Base-by-base conservation (phyloP, 257 asterid species). In the Solanum raphanifolium region DNA sequence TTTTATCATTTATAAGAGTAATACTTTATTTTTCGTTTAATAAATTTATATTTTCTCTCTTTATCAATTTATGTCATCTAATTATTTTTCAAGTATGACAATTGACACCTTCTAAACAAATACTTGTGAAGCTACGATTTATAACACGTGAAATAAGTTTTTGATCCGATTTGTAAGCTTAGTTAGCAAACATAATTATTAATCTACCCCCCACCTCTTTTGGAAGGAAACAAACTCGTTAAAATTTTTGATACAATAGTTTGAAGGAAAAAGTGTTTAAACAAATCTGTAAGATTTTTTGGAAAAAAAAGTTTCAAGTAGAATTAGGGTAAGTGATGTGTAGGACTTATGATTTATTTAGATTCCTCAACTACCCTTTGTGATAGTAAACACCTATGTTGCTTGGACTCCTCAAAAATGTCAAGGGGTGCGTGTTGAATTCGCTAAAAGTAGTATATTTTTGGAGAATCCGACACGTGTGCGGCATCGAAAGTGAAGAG, bases 251-350 rank as follows among this genome's bases (percentile, higher is more conserved):
- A 48, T 48, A 48, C 21, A 48, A 48, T 60, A 60, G 11, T 60
- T 60, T 60, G 1, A 60, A 23, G 68, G 25, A 18, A 7, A 60
- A 21, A 9, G 7, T 9, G 27, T 21, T 60, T 39, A 52, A 55
- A 58, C 12, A 58, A 58, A 58, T 58, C 0, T 58, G 68, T 20
- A 58, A 58, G n/a, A 21, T 58, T 58, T 23, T 46, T 13, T 13
- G 2, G 0, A 13, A 46, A 46, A 46, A 46, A 46, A 13, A 0
- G 18, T 46, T 11, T 60, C 13, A 25, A 23, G 69, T 0, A 23
- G 69, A 60, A 60, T 60, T 60, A 60, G 29, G 29, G 69, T 60
- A 52, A 55, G 34, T 65, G 73, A 65, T 65, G 73, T 25, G 18
- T 12, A 65, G 32, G 73, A 25, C 73, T 12, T 25, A 0, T 65